Base-by-base conservation (phyloP, 2,329 filamentous ascomycete species). In the Ascochyta lentis region DNA sequence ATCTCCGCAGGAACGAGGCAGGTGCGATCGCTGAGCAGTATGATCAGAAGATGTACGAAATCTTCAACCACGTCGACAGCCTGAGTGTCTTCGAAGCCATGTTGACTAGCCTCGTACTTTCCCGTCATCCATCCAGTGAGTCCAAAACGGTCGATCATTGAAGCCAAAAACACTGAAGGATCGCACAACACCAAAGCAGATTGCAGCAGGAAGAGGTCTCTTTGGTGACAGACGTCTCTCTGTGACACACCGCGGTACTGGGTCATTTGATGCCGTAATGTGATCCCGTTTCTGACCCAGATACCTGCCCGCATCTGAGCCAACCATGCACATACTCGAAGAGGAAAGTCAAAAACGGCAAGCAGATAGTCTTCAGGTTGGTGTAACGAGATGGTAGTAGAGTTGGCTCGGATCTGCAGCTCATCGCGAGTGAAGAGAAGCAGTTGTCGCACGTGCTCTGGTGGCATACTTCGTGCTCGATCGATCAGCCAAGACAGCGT, bases 281-380 rank as follows among this genome's bases (percentile, higher is more conserved):
- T 98, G 70, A 99, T 92, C 2, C 95, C 95, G 71, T 99, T 99
- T 52, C 95, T 88, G 60, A 99, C 94, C 95, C 96, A 99, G 88
- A 98, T 96, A 47, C 92, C 91, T 16, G 94, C 92, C 75, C 96
- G 96, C 87, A 99, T 98, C 78, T 99, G 96, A 6, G 95, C 91
- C 29, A 99, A 81, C 95, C 95, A 99, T 19, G 92, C 92, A 72
- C 92, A 97, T 0, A 98, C 93, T 48, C 96, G 86, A 4, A 99
- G 81, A 0, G 96, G 94, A 67, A 91, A 96, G 74, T 99, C 95
- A 68, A 99, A 96, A 47, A 92, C 86, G 2, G 90, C 89, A 73
- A 96, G 87, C 22, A 96, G 80, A 68, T 93, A 88, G 71, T 96
- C 92, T 66, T 96, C 90, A 0, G 89, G 79, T 0, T 79, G 80